phyloP scores from a whole-genome alignment of 1,284 basidiomycete genomes.

The Ganoderma resinaceum region DNA sequence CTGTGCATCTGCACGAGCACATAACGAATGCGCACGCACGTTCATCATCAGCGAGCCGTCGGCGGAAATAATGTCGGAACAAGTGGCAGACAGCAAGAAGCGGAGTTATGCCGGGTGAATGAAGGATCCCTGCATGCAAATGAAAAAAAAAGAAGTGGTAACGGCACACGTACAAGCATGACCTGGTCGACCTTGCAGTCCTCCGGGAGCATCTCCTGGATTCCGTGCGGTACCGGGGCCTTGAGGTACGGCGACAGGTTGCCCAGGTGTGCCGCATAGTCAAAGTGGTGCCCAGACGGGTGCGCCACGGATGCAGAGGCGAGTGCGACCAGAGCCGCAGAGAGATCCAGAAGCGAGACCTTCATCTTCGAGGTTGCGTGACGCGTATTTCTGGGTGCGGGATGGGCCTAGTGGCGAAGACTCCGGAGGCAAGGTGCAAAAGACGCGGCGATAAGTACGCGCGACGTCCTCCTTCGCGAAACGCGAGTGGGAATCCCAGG shows the following conservation, averaged over 20 bases:
- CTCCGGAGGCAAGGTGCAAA: not conserved
- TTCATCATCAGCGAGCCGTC: not conserved
- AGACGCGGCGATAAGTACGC: not conserved
- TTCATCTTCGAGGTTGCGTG: not conserved
- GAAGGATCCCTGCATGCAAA: not conserved
- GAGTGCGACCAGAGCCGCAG: slow-evolving; percentile 7
- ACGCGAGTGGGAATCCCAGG: not conserved
- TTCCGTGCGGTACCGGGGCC: slow-evolving; percentile 42
- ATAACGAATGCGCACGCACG: slow-evolving; percentile 3
- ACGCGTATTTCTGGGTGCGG: not conserved
- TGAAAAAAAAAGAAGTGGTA: slow-evolving; percentile 1
- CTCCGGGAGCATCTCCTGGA: slow-evolving; percentile 45
- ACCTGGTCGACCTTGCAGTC: slow-evolving; percentile 54
- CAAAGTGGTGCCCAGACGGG: slow-evolving; percentile 10
- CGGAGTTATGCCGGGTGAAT: not conserved
- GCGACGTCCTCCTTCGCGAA: not conserved
- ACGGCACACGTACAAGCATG: slow-evolving; percentile 43
- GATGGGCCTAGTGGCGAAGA: not conserved
- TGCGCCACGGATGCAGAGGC: slow-evolving; percentile 22
- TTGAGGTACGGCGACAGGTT: slow-evolving; percentile 48
- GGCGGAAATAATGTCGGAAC: not conserved
- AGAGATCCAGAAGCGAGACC: not conserved
- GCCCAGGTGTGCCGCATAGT: slow-evolving; percentile 39
- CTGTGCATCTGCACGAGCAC: slow-evolving; percentile 44
- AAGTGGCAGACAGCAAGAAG: not conserved